Evolutionary conservation across 2,329 filamentous ascomycete species (phyloP), one percentile per base, ranked within the genome.

Genomic region (Davidsoniella eucalypti): DNA sequence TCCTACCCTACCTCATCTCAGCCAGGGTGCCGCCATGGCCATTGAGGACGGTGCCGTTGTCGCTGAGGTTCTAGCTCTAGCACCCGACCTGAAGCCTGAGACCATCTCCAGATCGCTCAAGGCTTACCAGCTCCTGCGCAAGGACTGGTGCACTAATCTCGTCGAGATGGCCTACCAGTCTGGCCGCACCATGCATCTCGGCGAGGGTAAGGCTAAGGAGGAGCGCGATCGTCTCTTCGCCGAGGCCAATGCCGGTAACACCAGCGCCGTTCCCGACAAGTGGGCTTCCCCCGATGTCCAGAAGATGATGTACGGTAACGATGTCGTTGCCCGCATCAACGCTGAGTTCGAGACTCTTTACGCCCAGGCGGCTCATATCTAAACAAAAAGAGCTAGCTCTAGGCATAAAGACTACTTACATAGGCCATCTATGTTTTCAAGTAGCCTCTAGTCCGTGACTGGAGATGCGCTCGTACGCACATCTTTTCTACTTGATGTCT

Each of bases 231-330:
- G 64, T 50, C 67, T 69, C 63, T 76, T 79, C 60, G 70, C 69
- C 40, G 65, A 71, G 49, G 66, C 73, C 54, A 69, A 66, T 56
- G 66, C 57, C 60, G 71, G 69, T 58, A 69, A 64, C 55, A 65
- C 56, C 60, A 68, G 63, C 54, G 69, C 64, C 51, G 73, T 73
- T 53, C 77, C 77, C 2, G 79, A 83, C 63, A 82, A 81, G 65
- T 83, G 80, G 80, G 77, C 77, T 2, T 80, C 80, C 61, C 76
- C 78, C 8, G 78, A 82, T 57, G 76, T 82, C 40, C 79, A 83
- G 63, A 70, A 72, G 61, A 73, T 74, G 69, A 75, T 82, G 54
- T 82, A 82, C 61, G 71, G 72, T 9, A 69, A 78, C 58, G 78
- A 82, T 61, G 79, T 76, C 58, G 68, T 75, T 46, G 63, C 67